These are phyloP conservation scores for Metschnikowia kunwiensis DNA, from an alignment of 805 yeast species.

Conservation along the genomic window DNA sequence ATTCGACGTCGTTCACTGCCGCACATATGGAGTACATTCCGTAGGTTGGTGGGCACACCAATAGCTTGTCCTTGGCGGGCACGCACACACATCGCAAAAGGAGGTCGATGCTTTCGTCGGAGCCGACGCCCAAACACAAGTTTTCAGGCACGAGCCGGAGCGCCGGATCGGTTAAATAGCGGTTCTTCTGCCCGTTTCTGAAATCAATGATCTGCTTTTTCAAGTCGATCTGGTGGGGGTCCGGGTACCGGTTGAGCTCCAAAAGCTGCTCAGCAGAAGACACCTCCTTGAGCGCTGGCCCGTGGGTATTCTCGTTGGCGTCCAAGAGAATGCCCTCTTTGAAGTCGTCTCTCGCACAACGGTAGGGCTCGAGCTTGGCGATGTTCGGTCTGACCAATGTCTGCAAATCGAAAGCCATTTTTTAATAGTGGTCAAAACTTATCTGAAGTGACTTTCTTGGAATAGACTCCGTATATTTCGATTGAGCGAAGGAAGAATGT, in stretches of 20 bases:
- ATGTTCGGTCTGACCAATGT: constrained; percentile 83
- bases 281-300: constrained; percentile 62
- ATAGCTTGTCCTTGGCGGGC: constrained; percentile 79
- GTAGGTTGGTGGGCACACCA: constrained; percentile 92
- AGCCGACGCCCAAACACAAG: constrained; percentile 92
- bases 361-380: constrained; percentile 76
- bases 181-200: constrained; percentile 54
- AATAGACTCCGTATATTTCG: too few species aligned
- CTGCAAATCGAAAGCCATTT: constrained; percentile 46
- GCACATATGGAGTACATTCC: constrained; percentile 97
- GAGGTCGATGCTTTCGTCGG: constrained; percentile 93
- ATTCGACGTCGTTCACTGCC: constrained; percentile 78
- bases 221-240: constrained; percentile 84
- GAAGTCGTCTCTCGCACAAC: constrained; percentile 96
- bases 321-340: constrained; percentile 84
- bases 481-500: too few species aligned
- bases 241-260: constrained; percentile 89
- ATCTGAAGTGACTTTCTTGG: too few species aligned
- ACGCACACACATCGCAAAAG: constrained; percentile 77
- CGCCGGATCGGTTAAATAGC: constrained; percentile 9
- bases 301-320: constrained; percentile 95
- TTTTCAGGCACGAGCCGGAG: constrained; percentile 52
- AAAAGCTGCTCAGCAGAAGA: constrained; percentile 43
- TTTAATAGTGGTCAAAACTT: too few species aligned
- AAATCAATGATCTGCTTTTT: constrained; percentile 69